Conservation (phyloP, 768 basidiomycete genomes). For the Neoboletus magnificus region DNA sequence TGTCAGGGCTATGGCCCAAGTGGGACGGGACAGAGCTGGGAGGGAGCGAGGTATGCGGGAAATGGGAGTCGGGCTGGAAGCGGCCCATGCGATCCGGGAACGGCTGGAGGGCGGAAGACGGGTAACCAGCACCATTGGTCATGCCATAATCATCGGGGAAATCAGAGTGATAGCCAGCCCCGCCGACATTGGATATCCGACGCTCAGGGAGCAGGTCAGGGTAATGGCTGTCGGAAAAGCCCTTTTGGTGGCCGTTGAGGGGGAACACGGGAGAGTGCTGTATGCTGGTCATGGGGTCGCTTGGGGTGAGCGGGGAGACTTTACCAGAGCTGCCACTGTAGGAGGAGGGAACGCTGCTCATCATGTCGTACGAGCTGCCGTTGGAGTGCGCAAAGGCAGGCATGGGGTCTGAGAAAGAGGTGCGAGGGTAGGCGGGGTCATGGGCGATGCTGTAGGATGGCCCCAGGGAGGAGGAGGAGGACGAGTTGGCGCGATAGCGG, state of each 20-base stretch:
- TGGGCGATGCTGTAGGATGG: constrained; percentile 51
- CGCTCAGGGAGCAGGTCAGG: constrained; percentile 60
- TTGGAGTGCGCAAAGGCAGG: constrained; percentile 54
- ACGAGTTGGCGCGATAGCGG: constrained; percentile 70
- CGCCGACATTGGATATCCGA: constrained; percentile 45
- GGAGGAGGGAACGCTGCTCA: constrained; percentile 58
- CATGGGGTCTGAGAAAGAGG: constrained; percentile 58
- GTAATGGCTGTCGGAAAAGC: constrained; percentile 54
- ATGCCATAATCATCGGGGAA: constrained; percentile 64
- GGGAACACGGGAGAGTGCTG: constrained; percentile 56
- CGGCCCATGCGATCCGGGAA: constrained; percentile 58
- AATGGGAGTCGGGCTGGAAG: constrained; percentile 53
- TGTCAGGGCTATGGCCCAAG: constrained; percentile 49
- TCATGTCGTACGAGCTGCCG: constrained; percentile 61
- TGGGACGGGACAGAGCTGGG: constrained; percentile 46
- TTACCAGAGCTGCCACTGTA: constrained; percentile 61
- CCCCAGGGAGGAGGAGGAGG: constrained; percentile 67
- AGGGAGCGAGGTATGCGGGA: constrained; percentile 42
- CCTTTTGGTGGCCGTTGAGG: constrained; percentile 43
- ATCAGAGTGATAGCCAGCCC: constrained; percentile 52
- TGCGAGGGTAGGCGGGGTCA: constrained; percentile 57
- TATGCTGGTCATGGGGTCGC: constrained; percentile 55
- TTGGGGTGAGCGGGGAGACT: constrained; percentile 72
- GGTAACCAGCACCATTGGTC: constrained; percentile 44
- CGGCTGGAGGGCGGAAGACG: constrained; percentile 50